phyloP scores from a whole-genome alignment of 768 basidiomycete species.

The Lactarius trivialis region DNA sequence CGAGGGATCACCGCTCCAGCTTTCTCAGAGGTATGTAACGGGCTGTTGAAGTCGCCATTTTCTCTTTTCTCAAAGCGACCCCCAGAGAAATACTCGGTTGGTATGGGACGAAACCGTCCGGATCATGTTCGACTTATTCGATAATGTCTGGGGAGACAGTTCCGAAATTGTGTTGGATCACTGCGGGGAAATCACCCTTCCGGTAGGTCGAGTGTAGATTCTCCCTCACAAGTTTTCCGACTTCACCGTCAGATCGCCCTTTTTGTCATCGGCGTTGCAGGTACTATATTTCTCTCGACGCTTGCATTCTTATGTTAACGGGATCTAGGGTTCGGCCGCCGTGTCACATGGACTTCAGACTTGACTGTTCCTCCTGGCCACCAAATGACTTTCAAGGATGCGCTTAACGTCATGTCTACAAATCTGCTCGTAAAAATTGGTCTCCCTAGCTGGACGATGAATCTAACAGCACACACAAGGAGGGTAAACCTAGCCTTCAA shows the following conservation, averaged over 20 bases:
- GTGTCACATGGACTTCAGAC: conserved; percentile 44
- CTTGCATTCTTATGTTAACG: background rate
- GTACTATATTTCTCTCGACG: conserved; percentile 21
- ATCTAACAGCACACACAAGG: conserved; percentile 31
- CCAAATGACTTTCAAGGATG: conserved; percentile 42
- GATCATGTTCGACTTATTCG: conserved; percentile 30
- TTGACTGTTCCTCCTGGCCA: conserved; percentile 38
- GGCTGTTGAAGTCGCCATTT: background rate
- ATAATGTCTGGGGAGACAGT: conserved; percentile 41
- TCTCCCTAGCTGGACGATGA: conserved; percentile 37
- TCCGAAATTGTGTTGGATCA: conserved; percentile 39
- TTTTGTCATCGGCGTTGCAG: conserved; percentile 32
- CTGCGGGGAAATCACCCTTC: conserved; percentile 46
- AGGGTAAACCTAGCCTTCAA: conserved; percentile 34
- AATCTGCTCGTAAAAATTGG: conserved; percentile 33
- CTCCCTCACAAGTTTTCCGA: background rate
- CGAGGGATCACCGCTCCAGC: conserved; percentile 58
- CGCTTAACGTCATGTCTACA: conserved; percentile 39
- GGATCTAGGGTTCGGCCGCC: conserved; percentile 40
- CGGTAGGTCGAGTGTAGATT: conserved; percentile 31
- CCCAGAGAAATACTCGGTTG: conserved; percentile 33
- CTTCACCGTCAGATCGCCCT: conserved; percentile 41
- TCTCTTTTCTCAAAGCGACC: background rate
- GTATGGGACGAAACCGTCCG: conserved; percentile 35
- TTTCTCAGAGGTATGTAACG: conserved; percentile 47